These are phyloP conservation scores for Echinosophora koreensis DNA, from an alignment of 306 rosid species.

Conservation along the genomic window DNA sequence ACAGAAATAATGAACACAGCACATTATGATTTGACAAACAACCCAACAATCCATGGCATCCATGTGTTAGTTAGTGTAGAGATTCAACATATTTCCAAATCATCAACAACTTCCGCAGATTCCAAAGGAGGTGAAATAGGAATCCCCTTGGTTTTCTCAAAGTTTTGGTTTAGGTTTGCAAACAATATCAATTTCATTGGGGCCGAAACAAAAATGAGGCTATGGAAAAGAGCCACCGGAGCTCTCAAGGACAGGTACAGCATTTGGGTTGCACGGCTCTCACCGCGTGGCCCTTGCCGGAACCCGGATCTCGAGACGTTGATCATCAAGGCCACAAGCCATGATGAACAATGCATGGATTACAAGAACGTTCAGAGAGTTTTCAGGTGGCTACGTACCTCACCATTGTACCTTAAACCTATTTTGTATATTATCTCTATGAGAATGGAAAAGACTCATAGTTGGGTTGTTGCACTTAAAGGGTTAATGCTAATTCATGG, in stretches of 20 bases:
- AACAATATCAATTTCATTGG: neutral
- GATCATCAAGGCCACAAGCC: constrained; percentile 86
- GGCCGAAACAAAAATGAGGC: constrained; percentile 58
- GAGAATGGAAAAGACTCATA: constrained; percentile 68
- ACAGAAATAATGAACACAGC: constrained; percentile 4
- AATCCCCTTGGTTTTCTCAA: neutral
- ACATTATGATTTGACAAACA: constrained; percentile 10
- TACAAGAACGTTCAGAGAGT: constrained; percentile 71
- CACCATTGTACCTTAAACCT: constrained; percentile 68
- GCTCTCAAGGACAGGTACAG: constrained; percentile 73
- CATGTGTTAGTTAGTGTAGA: neutral
- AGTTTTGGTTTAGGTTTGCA: neutral
- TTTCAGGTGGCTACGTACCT: constrained; percentile 71
- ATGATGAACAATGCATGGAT: constrained; percentile 68
- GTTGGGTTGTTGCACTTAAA: constrained; percentile 82
- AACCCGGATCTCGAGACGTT: constrained; percentile 68
- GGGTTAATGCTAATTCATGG: constrained; percentile 88
- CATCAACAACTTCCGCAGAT: neutral
- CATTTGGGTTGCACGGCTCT: constrained; percentile 64
- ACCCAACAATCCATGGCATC: neutral
- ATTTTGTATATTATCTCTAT: constrained; percentile 53
- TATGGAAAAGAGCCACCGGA: constrained; percentile 76
- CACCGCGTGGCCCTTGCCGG: constrained; percentile 52
- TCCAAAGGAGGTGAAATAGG: neutral
- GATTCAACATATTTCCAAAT: constrained; percentile 12